Conservation (phyloP, 495 filamentous ascomycete species). For the Aspergillus sclerotioniger region DNA sequence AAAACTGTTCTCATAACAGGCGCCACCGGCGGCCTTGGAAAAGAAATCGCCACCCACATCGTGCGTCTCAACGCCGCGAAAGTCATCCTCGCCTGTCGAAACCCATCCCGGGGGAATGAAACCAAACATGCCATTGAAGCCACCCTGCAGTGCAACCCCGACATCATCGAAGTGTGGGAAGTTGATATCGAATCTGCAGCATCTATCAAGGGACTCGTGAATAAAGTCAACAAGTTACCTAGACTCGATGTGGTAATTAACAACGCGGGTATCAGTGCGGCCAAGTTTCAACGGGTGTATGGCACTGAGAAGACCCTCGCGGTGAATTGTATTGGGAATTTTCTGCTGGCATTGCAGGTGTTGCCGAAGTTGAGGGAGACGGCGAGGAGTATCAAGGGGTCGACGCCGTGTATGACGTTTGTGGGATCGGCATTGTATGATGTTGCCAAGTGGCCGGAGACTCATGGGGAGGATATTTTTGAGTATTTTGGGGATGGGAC, state of each 20-base stretch:
- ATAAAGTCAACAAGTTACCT: background rate
- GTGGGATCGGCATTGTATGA: constrained; percentile 8
- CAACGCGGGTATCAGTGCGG: constrained; percentile 3
- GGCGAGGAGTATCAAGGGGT: constrained; percentile 2
- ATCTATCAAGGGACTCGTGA: constrained; percentile 9
- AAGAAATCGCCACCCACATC: constrained; percentile 10
- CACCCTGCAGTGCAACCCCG: background rate
- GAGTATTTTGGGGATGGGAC: background rate
- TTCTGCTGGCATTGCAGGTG: constrained; percentile 10
- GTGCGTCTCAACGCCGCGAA: constrained; percentile 14
- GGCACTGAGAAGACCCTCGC: constrained; percentile 3
- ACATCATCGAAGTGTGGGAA: constrained; percentile 6
- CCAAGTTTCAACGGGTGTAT: background rate
- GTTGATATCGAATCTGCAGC: background rate
- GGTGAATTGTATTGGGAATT: constrained; percentile 12
- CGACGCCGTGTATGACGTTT: constrained; percentile 4
- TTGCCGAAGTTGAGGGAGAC: constrained; percentile 9
- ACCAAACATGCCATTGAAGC: constrained; percentile 9
- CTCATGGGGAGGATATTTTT: constrained; percentile 7
- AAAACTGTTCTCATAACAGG: constrained; percentile 14
- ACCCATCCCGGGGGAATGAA: background rate
- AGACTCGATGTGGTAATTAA: constrained; percentile 12
- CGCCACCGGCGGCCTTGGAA: constrained; percentile 10
- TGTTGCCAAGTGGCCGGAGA: constrained; percentile 1
- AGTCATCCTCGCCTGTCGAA: constrained; percentile 13